Conservation (phyloP, 2,329 filamentous ascomycete genomes). For the Ilyonectria sp. region DNA sequence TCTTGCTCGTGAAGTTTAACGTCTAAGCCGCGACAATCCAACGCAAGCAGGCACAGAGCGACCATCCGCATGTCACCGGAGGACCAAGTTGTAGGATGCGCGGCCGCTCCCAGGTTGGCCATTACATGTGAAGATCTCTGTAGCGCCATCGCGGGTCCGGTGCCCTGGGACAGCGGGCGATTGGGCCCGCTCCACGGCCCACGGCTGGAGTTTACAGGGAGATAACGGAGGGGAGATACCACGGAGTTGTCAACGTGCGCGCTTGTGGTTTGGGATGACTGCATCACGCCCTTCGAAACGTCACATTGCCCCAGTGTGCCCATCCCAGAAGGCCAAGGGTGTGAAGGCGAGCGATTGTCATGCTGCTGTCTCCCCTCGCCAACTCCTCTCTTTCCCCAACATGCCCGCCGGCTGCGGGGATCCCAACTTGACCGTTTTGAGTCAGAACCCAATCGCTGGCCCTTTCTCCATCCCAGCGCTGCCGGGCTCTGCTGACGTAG, state of each 20-base stretch:
- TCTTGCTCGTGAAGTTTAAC: background rate
- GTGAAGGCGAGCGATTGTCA: background rate
- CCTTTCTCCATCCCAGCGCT: background rate
- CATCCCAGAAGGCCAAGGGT: background rate
- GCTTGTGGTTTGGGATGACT: constrained; percentile 12
- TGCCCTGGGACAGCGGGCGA: constrained; percentile 12
- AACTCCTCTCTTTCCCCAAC: background rate
- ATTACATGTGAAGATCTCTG: constrained; percentile 18
- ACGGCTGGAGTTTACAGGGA: constrained; percentile 21
- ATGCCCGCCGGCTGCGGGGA: background rate
- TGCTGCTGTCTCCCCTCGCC: background rate
- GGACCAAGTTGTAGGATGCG: background rate
- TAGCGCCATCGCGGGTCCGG: constrained; percentile 19
- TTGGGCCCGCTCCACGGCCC: background rate
- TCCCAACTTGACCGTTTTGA: background rate
- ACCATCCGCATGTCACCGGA: background rate
- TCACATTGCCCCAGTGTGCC: background rate
- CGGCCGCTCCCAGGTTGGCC: background rate
- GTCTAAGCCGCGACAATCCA: background rate
- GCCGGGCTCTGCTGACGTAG: background rate
- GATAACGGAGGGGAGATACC: constrained; percentile 20
- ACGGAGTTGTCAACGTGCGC: background rate
- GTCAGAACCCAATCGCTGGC: constrained; percentile 18
- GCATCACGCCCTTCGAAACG: constrained; percentile 20
- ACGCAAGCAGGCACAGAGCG: background rate